phyloP scores from a whole-genome alignment of 2,329 filamentous ascomycete genomes.

The Trichoderma cornu-damae region DNA sequence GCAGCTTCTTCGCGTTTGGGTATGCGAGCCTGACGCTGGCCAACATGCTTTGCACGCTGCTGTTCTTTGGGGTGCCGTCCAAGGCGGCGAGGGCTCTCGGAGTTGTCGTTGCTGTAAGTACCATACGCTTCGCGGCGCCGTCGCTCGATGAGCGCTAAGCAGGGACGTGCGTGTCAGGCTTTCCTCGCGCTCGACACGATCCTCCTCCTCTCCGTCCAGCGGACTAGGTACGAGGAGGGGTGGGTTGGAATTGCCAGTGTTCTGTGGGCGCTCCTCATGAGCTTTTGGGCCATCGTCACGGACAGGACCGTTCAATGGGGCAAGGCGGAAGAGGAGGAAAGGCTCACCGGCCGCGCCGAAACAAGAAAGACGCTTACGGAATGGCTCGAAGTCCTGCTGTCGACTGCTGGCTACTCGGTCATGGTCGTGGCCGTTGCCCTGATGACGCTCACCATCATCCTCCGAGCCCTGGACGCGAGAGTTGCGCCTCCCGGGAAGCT shows the following conservation, averaged over 20 bases:
- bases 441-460: constrained; percentile 71
- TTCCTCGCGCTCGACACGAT: constrained; percentile 60
- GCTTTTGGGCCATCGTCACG: constrained; percentile 70
- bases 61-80: constrained; percentile 86
- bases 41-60: constrained; percentile 67
- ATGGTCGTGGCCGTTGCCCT: constrained; percentile 66
- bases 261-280: constrained; percentile 72
- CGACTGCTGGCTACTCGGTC: constrained; percentile 64
- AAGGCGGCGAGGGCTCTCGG: constrained; percentile 70
- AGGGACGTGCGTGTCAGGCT: constrained; percentile 24
- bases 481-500: constrained; percentile 67
- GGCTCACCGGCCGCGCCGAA: constrained; percentile 83
- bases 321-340: constrained; percentile 86
- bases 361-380: constrained; percentile 74
- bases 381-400: constrained; percentile 75
- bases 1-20: constrained; percentile 85
- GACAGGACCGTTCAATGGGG: constrained; percentile 86
- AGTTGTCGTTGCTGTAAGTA: constrained; percentile 52
- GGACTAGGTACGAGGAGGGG: constrained; percentile 75
- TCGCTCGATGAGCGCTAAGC: constrained; percentile 46
- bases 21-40: constrained; percentile 74
- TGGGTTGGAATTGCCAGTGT: constrained; percentile 87
- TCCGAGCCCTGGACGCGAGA: constrained; percentile 74
- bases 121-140: constrained; percentile 24
- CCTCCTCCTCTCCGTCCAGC: constrained; percentile 69